Percentiles rank a stretch among this genome's conserved stretches.
phyloP scores from a whole-genome alignment of 164 flowering plant species.

The Nelumbo lutea region DNA sequence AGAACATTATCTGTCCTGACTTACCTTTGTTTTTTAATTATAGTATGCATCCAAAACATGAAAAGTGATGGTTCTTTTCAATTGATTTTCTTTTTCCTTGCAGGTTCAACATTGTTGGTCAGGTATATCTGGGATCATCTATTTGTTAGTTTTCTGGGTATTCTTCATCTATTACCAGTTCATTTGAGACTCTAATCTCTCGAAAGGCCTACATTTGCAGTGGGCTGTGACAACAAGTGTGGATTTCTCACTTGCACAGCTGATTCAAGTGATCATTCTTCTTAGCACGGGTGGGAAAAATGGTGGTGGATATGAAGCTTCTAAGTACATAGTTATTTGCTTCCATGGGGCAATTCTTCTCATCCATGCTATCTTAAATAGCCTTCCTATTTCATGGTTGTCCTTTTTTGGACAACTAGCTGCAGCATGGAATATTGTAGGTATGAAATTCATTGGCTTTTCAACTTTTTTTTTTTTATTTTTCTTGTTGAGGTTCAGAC shows the following conservation, averaged over 20 bases:
- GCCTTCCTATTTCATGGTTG: conserved; percentile 73
- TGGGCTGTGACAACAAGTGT: conserved; percentile 98
- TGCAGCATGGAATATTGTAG: conserved; percentile 85
- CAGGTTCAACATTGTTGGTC: conserved; percentile 99
- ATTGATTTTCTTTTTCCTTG: conserved; percentile 14
- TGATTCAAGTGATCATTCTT: conserved; percentile 89
- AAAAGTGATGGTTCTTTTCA: not conserved
- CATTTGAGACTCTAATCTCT: conserved; percentile 9
- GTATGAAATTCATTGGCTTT: conserved; percentile 26
- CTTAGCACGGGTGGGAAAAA: conserved; percentile 87
- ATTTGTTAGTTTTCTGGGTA: not conserved
- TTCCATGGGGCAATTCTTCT: conserved; percentile 76
- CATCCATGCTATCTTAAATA: conserved; percentile 70
- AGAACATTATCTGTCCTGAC: too few relatives aligned
- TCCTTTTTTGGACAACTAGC: conserved; percentile 89
- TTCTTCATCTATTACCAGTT: not conserved
- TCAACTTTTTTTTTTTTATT: not conserved
- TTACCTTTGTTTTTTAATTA: too few relatives aligned
- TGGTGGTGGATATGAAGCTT: conserved; percentile 84
- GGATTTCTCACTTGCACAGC: conserved; percentile 84
- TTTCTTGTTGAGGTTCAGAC: not conserved
- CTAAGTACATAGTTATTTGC: conserved; percentile 69
- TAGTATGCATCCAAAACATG: too few relatives aligned
- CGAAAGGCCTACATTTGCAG: conserved; percentile 47
- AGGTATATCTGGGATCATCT: conserved; percentile 47